Percentiles rank a stretch among this genome's conserved stretches.
Conservation (phyloP, 768 basidiomycete genomes). For the Mycena galericulata region DNA sequence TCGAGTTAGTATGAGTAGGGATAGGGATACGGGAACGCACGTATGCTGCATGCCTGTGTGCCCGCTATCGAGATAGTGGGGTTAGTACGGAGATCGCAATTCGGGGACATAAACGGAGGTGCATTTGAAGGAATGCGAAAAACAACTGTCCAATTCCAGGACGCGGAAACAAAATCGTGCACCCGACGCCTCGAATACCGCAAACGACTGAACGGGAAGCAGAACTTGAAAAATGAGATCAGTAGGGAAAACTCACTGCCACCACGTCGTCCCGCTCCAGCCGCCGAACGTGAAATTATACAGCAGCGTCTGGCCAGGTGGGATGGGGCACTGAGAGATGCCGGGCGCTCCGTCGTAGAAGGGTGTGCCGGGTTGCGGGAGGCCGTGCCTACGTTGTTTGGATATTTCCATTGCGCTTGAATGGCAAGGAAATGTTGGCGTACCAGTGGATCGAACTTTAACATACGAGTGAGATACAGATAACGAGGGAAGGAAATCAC, state of each 20-base stretch:
- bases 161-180: too few relatives aligned
- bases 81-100: too few relatives aligned
- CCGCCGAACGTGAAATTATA: slow-evolving; percentile 57
- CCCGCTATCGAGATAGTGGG: too few relatives aligned
- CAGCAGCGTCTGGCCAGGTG: slow-evolving; percentile 55
- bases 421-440: background rate
- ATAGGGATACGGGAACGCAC: slow-evolving; percentile 8
- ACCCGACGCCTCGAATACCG: too few relatives aligned
- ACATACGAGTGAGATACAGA: background rate
- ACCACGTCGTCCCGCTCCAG: slow-evolving; percentile 63
- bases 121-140: too few relatives aligned
- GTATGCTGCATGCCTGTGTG: slow-evolving; percentile 25
- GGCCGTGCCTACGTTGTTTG: slow-evolving; percentile 43
- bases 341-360: slow-evolving; percentile 61
- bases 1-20: slow-evolving; percentile 12
- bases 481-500: slow-evolving; percentile 10
- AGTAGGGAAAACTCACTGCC: slow-evolving; percentile 53
- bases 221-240: background rate
- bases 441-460: slow-evolving; percentile 46
- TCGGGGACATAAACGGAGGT: too few relatives aligned
- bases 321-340: slow-evolving; percentile 66
- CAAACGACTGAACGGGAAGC: too few relatives aligned
- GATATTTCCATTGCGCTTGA: too few relatives aligned
- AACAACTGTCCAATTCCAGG: too few relatives aligned
- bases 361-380: slow-evolving; percentile 53